Evolutionary conservation across 768 basidiomycete genomes (phyloP), one percentile per base, ranked within the genome.

Genomic region (Coprinopsis sp.): DNA sequence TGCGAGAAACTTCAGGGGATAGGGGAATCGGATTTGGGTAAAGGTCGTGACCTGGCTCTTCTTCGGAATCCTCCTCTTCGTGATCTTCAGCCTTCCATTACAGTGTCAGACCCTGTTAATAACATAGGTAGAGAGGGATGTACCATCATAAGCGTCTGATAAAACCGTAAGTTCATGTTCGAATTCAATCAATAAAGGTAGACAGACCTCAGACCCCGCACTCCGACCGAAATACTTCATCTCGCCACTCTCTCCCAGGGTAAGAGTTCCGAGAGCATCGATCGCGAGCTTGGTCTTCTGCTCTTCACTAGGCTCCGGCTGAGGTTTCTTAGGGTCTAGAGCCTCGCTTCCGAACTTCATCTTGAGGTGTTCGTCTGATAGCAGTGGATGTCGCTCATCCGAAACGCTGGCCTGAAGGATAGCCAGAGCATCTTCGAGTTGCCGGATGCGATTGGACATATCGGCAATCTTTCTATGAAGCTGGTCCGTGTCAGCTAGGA

Each of bases 381-480:
- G 68, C 1, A 86, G 64, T 2, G 83, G 79, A 56, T 86, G 84
- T 6, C 77, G 64, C 33, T 81, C 74, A 38, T 71, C 68, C 1
- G 81, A 81, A 4, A 77, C 66, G 7, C 74, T 71, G 2, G 76
- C 66, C 49, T 84, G 82, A 6, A 82, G 69, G 24, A 80, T 76
- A 3, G 81, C 78, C 8, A 86, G 64, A 0, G 79, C 81, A 48
- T 85, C 83, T 60, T 84, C 84, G 0, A 85, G 70, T 53, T 83
- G 80, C 25, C 81, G 75, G 37, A 86, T 84, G 14, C 83, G 75
- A 54, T 78, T 72, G 58, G 77, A 76, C 81, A 84, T 83, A 41
- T 82, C 76, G 6, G 76, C 62, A 21, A 84, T 84, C 60, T 84
- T 82, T 42, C 69, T 67, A 56, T 85, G 82, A 11, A 87, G 68